phyloP scores from a whole-genome alignment of 2,329 filamentous ascomycete genomes.

The Cylindrodendrum hubeiense region DNA sequence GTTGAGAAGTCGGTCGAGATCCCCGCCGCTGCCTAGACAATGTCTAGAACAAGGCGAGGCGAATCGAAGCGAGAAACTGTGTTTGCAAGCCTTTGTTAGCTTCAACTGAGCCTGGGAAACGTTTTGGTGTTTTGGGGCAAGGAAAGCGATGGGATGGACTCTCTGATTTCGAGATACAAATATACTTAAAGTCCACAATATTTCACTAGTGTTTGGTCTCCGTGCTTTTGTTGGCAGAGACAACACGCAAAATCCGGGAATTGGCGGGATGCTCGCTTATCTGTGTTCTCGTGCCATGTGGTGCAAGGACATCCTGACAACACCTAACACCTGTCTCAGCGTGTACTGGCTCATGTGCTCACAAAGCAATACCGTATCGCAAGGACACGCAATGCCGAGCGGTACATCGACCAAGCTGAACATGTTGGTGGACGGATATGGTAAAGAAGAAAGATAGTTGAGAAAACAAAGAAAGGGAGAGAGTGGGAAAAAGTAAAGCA shows the following conservation, averaged over 20 bases:
- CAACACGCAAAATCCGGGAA: neutral
- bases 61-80: constrained; percentile 5
- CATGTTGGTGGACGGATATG: neutral
- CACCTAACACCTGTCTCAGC: constrained; percentile 1
- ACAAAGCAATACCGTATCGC: neutral
- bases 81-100: constrained; percentile 31
- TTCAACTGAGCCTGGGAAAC: constrained; percentile 32
- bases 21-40: constrained; percentile 47
- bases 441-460: neutral
- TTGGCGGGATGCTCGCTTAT: neutral
- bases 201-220: neutral
- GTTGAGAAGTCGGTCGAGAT: constrained; percentile 65
- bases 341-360: neutral
- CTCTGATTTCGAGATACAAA: constrained; percentile 30
- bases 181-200: constrained; percentile 22
- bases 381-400: neutral
- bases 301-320: too few species aligned
- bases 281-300: neutral
- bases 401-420: neutral
- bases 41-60: neutral
- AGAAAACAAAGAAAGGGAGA: neutral
- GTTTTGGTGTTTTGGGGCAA: constrained; percentile 36
- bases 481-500: neutral
- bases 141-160: constrained; percentile 28
- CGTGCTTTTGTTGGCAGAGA: neutral